Conservation (phyloP, 1,284 basidiomycete genomes). For the Boletellus deceptivus region DNA sequence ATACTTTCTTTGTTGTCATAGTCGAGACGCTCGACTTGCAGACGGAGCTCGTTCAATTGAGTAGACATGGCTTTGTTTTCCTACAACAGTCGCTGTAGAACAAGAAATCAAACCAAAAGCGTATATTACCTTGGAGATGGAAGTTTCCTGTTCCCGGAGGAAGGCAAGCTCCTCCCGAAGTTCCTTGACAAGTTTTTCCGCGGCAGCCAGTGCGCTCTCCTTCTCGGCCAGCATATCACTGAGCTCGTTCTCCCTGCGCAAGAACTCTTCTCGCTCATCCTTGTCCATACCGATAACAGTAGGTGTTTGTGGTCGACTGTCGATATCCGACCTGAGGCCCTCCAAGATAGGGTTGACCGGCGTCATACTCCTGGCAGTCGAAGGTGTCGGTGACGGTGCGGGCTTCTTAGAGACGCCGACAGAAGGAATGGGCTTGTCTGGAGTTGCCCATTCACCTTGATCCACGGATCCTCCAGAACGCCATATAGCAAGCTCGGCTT, state of each 20-base stretch:
- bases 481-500: conserved; percentile 92
- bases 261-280: conserved; percentile 97
- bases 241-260: conserved; percentile 95
- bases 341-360: conserved; percentile 81
- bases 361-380: conserved; percentile 73
- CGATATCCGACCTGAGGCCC: conserved; percentile 61
- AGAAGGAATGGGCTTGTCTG: conserved; percentile 53
- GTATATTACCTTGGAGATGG: conserved; percentile 63
- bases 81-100: conserved; percentile 37
- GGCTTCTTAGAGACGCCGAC: conserved; percentile 56
- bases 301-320: conserved; percentile 84
- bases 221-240: conserved; percentile 92
- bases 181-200: conserved; percentile 82
- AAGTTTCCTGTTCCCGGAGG: conserved; percentile 88
- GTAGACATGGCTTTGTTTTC: conserved; percentile 91
- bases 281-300: conserved; percentile 85
- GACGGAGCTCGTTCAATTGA: conserved; percentile 88
- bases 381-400: conserved; percentile 58
- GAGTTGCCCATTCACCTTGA: conserved; percentile 78
- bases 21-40: conserved; percentile 89
- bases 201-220: conserved; percentile 74
- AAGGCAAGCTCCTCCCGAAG: conserved; percentile 82
- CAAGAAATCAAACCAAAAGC: conserved; percentile 1
- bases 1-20: conserved; percentile 95
- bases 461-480: conserved; percentile 86